Conservation (phyloP, 2,329 filamentous ascomycete genomes). For the Fusarium oligoseptatum region DNA sequence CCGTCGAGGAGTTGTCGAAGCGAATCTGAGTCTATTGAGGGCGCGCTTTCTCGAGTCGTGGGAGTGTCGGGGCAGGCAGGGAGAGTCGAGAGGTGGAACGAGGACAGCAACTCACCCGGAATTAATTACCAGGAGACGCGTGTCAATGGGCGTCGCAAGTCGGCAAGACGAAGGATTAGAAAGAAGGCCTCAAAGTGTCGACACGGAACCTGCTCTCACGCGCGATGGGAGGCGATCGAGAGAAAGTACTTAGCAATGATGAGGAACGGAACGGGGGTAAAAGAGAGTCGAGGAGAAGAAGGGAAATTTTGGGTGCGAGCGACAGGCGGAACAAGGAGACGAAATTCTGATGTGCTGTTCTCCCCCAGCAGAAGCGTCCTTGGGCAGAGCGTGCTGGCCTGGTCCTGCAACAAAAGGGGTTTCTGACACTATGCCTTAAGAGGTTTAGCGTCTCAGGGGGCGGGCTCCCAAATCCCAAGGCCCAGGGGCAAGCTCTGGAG, state of each 20-base stretch:
- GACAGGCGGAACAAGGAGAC: constrained; percentile 48
- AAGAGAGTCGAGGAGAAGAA: constrained; percentile 45
- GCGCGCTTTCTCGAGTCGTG: constrained; percentile 30
- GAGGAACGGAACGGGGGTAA: constrained; percentile 46
- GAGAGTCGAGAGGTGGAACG: constrained; percentile 38
- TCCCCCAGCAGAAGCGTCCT: constrained; percentile 43
- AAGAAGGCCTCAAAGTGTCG: constrained; percentile 40
- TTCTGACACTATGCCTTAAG: constrained; percentile 45
- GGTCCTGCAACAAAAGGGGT: constrained; percentile 51
- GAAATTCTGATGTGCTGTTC: constrained; percentile 53
- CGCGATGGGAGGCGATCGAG: constrained; percentile 45
- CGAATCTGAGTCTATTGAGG: constrained; percentile 26
- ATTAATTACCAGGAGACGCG: constrained; percentile 50
- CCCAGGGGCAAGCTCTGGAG: constrained; percentile 45
- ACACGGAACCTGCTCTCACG: constrained; percentile 45
- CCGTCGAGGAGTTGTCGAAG: constrained; percentile 7
- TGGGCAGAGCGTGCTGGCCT: constrained; percentile 44
- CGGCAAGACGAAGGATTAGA: constrained; percentile 46
- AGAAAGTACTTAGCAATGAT: constrained; percentile 55
- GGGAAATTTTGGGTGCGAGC: constrained; percentile 50
- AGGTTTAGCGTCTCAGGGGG: constrained; percentile 42
- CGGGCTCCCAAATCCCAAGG: constrained; percentile 34
- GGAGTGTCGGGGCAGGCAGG: constrained; percentile 11
- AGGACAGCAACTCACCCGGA: constrained; percentile 45
- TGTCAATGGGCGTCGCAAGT: constrained; percentile 50